These are phyloP conservation scores for Moesziomyces aphidis DNA, from an alignment of 1,284 basidiomycete genomes.

Conservation along the genomic window DNA sequence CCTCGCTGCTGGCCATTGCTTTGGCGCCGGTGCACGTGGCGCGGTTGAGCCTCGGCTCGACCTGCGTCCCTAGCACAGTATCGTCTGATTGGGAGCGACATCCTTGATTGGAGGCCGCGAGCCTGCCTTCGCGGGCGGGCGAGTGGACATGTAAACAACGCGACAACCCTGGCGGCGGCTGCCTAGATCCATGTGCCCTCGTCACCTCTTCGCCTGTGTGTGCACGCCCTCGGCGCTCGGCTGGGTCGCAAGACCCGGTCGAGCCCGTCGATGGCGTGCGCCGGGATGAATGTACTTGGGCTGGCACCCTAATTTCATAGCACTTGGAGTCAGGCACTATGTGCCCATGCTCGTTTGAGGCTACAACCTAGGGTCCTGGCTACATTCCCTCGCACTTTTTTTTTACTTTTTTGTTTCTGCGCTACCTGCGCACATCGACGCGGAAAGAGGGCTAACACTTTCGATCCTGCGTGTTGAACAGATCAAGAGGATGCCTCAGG, in stretches of 20 bases:
- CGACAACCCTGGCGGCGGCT: slow-evolving; percentile 56
- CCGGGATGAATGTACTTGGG: slow-evolving; percentile 52
- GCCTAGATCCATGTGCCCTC: slow-evolving; percentile 55
- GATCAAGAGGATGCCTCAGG: slow-evolving; percentile 29
- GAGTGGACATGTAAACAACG: slow-evolving; percentile 54
- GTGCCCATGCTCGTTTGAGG: slow-evolving; percentile 51
- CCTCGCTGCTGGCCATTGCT: background rate
- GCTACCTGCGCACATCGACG: background rate
- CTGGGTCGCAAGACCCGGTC: background rate
- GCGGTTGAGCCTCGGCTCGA: slow-evolving; percentile 44
- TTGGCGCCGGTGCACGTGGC: slow-evolving; percentile 50
- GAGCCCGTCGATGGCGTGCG: slow-evolving; percentile 5
- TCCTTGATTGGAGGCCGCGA: slow-evolving; percentile 50
- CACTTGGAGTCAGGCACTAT: slow-evolving; percentile 54
- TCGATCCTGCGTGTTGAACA: background rate
- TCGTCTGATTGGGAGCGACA: slow-evolving; percentile 59
- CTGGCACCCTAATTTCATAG: slow-evolving; percentile 59
- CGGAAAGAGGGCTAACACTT: slow-evolving; percentile 9
- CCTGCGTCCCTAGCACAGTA: slow-evolving; percentile 49
- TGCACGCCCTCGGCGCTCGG: slow-evolving; percentile 16
- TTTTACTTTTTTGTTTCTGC: background rate
- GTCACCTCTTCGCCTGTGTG: slow-evolving; percentile 47
- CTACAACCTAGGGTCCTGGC: slow-evolving; percentile 54
- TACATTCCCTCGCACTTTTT: slow-evolving; percentile 18
- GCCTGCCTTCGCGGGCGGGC: slow-evolving; percentile 49